Evolutionary conservation across 805 yeast species (phyloP).

Genomic region (Blastobotrys robertii): DNA sequence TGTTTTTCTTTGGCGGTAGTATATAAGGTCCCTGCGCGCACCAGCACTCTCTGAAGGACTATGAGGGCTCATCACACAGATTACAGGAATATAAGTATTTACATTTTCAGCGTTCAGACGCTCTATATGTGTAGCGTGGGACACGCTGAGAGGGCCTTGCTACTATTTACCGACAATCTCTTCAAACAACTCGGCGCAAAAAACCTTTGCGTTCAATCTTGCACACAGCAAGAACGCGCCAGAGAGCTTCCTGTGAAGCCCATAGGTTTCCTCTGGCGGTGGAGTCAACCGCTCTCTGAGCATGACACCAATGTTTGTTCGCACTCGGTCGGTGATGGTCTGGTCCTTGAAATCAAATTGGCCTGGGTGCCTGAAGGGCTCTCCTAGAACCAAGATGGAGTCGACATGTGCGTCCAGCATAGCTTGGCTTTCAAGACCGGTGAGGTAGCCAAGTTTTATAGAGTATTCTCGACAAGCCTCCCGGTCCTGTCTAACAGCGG

Average conservation of each 20-base stretch:
- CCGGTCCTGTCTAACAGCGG: conserved; percentile 63
- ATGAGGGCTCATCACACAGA: neutral
- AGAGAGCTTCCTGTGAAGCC: conserved; percentile 89
- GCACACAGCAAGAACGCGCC: conserved; percentile 91
- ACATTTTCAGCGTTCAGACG: too few species aligned
- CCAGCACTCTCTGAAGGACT: too few species aligned
- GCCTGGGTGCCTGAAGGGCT: conserved; percentile 63
- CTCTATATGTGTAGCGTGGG: too few species aligned
- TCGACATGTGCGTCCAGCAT: conserved; percentile 93
- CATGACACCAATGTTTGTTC: conserved; percentile 83
- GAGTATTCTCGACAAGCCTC: conserved; percentile 56
- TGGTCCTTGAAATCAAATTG: conserved; percentile 74
- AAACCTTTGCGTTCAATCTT: conserved; percentile 70
- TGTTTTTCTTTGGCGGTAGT: too few species aligned
- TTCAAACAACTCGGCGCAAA: conserved; percentile 64
- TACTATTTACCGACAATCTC: conserved; percentile 52
- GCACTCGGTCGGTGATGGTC: conserved; percentile 88
- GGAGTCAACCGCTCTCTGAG: conserved; percentile 85
- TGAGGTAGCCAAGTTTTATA: conserved; percentile 69
- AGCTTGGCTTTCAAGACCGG: conserved; percentile 78
- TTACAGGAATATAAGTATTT: neutral
- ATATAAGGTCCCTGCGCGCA: too few species aligned
- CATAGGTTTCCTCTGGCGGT: conserved; percentile 97
- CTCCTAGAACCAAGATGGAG: conserved; percentile 83
- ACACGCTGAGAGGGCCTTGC: neutral